Evolutionary conservation across 2,329 filamentous ascomycete species (phyloP).

Genomic region (Ceratocystis alfenasii): DNA sequence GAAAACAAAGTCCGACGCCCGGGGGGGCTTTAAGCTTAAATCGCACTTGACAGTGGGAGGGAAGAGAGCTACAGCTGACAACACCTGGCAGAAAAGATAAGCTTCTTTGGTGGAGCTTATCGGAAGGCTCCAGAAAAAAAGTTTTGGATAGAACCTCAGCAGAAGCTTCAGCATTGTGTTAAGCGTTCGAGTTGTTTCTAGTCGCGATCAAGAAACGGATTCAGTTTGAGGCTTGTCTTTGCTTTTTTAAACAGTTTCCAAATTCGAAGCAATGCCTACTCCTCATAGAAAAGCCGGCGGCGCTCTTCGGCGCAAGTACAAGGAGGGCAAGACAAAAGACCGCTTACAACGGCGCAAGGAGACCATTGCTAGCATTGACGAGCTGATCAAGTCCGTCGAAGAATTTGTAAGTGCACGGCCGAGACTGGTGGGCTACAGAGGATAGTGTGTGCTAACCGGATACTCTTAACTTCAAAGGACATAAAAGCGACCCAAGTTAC

Average conservation of each 20-base stretch:
- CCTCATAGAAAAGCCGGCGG: constrained; percentile 16
- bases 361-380: constrained; percentile 32
- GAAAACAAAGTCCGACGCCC: background rate
- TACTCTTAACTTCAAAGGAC: constrained; percentile 37
- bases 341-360: constrained; percentile 30
- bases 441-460: background rate
- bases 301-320: constrained; percentile 20
- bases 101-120: constrained; percentile 20
- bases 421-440: background rate
- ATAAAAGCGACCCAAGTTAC: constrained; percentile 46
- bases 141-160: constrained; percentile 7
- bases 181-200: background rate
- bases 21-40: constrained; percentile 7
- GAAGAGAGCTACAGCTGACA: background rate
- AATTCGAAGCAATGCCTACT: constrained; percentile 10
- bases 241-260: background rate
- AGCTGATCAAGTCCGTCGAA: constrained; percentile 32
- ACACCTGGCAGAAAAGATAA: constrained; percentile 4
- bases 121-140: constrained; percentile 21
- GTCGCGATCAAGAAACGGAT: background rate
- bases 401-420: constrained; percentile 31
- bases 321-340: constrained; percentile 22
- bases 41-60: background rate
- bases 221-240: too few species aligned
- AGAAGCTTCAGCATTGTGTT: background rate